Evolutionary conservation across 257 asterid genomes (phyloP).

Genomic region (Solanum dulcamara): DNA sequence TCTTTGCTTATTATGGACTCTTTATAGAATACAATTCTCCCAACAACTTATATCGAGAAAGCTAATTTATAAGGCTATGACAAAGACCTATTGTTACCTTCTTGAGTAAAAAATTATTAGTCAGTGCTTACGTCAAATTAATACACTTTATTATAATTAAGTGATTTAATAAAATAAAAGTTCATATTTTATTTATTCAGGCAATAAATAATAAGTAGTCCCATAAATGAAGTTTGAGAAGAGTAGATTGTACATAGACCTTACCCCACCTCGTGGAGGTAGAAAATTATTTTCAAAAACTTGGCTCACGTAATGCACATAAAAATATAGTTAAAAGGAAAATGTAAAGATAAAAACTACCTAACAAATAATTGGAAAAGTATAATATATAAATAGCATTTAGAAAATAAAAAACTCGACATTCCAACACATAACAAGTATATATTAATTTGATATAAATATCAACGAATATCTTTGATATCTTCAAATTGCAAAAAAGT

Average conservation of each 20-base stretch:
- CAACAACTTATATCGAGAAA: not conserved
- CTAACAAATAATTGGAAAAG: not conserved
- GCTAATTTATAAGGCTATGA: no score
- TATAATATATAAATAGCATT: not conserved
- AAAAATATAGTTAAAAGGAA: not conserved
- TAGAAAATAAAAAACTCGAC: not conserved
- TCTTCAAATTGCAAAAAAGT: no score
- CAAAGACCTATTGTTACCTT: no score
- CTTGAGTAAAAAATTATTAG: no score
- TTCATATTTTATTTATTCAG: not conserved
- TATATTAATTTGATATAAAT: no score
- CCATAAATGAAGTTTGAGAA: not conserved
- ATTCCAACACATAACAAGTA: not conserved
- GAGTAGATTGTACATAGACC: not conserved
- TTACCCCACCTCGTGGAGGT: not conserved
- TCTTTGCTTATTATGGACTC: not conserved
- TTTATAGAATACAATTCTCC: not conserved
- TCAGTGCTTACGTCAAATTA: not conserved
- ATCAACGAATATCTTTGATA: no score
- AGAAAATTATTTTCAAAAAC: not conserved
- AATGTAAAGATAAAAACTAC: not conserved
- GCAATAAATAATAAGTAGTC: not conserved
- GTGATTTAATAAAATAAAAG: not conserved
- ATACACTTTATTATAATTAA: not conserved
- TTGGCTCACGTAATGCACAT: rapidly evolving